phyloP scores from a whole-genome alignment of 1,139 yeast species.

The Nakaseomyces bracarensis region DNA sequence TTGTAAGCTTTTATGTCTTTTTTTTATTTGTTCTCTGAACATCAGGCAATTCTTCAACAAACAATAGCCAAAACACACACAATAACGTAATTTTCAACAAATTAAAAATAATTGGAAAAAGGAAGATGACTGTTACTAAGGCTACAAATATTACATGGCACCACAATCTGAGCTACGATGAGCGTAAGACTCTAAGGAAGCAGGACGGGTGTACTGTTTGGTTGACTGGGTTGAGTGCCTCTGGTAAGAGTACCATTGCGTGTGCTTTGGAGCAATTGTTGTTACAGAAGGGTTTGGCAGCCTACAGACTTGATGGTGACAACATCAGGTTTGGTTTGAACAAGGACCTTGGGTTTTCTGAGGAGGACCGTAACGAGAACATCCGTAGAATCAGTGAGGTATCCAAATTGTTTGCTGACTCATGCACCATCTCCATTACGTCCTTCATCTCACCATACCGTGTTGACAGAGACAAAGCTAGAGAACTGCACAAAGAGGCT shows the following conservation, averaged over 20 bases:
- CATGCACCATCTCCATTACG: slow-evolving; percentile 76
- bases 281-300: slow-evolving; percentile 54
- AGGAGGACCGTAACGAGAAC: slow-evolving; percentile 86
- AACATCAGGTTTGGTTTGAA: slow-evolving; percentile 88
- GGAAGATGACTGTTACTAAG: slow-evolving; percentile 38
- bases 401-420: slow-evolving; percentile 83
- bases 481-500: slow-evolving; percentile 71
- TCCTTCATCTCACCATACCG: slow-evolving; percentile 89
- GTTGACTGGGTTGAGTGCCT: slow-evolving; percentile 92
- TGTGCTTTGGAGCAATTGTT: slow-evolving; percentile 84
- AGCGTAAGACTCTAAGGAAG: slow-evolving; percentile 60
- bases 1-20: too few relatives aligned
- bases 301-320: slow-evolving; percentile 92
- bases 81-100: background rate
- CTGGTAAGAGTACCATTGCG: slow-evolving; percentile 92
- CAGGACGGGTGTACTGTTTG: slow-evolving; percentile 88
- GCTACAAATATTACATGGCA: slow-evolving; percentile 97
- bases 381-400: slow-evolving; percentile 92
- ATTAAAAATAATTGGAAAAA: background rate
- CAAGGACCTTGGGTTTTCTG: slow-evolving; percentile 89
- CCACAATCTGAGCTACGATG: slow-evolving; percentile 73
- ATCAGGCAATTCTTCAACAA: background rate
- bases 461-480: slow-evolving; percentile 74
- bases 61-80: background rate
- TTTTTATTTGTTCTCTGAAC: too few relatives aligned